These are phyloP conservation scores for Boletales sp. DNA, from an alignment of 768 basidiomycete species.

Conservation along the genomic window DNA sequence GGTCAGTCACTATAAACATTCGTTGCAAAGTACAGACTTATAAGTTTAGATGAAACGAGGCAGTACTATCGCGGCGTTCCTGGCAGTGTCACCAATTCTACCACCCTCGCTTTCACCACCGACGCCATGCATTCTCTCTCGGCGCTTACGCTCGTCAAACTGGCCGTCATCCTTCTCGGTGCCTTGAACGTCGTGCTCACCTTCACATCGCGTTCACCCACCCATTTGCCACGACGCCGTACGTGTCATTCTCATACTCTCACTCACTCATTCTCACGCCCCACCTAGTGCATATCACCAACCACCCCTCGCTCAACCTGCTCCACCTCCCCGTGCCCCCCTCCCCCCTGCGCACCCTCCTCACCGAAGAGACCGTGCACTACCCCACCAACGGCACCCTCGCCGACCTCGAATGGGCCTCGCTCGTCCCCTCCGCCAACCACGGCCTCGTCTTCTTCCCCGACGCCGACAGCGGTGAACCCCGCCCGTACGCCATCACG, in stretches of 20 bases:
- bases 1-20: no score
- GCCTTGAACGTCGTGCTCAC: conserved; percentile 13
- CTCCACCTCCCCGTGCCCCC: conserved; percentile 14
- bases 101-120: no score
- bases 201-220: conserved; percentile 2
- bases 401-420: conserved; percentile 23
- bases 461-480: background rate
- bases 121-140: background rate
- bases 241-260: background rate
- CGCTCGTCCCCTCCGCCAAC: conserved; percentile 19
- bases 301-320: conserved; percentile 7
- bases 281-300: conserved; percentile 10
- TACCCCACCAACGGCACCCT: conserved; percentile 21
- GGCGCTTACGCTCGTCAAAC: conserved; percentile 18
- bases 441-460: conserved; percentile 16
- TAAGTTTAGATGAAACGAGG: no score
- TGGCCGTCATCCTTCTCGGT: conserved; percentile 17
- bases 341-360: conserved; percentile 2
- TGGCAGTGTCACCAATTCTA: no score
- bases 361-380: conserved; percentile 24
- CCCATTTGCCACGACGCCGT: conserved; percentile 12
- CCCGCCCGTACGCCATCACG: conserved; percentile 31
- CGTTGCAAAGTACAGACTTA: no score
- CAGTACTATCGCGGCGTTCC: no score
- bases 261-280: no score